Evolutionary conservation across 108 stramenopile genomes (phyloP).

Genomic region (Mediolabrus comicus): DNA sequence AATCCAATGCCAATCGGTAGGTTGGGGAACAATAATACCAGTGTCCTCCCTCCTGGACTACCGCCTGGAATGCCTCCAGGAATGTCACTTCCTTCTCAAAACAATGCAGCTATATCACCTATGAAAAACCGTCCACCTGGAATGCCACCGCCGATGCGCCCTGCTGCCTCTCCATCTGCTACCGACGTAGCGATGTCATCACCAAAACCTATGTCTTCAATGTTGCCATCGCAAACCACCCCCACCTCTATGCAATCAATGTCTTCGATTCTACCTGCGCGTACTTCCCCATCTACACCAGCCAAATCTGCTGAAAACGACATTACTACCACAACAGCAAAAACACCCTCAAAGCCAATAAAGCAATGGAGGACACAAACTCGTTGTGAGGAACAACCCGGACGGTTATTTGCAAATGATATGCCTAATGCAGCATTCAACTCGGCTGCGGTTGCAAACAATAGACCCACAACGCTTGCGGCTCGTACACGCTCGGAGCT

Average conservation of each 20-base stretch:
- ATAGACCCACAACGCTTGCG: slow-evolving; percentile 35
- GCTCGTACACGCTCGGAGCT: slow-evolving; percentile 71
- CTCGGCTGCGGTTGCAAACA: slow-evolving; percentile 6
- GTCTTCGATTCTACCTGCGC: slow-evolving; percentile 35
- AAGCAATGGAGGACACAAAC: slow-evolving; percentile 26
- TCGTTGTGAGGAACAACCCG: slow-evolving; percentile 75
- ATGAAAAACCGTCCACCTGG: slow-evolving; percentile 1
- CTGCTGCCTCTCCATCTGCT: neutral
- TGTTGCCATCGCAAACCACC: slow-evolving; percentile 26
- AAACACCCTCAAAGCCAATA: slow-evolving; percentile 29
- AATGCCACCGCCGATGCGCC: slow-evolving; percentile 9
- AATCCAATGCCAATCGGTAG: neutral
- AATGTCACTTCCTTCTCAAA: slow-evolving; percentile 5
- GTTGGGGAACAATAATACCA: neutral
- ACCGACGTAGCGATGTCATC: slow-evolving; percentile 3
- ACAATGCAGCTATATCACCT: neutral
- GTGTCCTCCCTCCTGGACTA: neutral
- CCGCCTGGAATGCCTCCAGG: slow-evolving; percentile 12
- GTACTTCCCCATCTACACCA: slow-evolving; percentile 6
- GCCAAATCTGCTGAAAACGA: slow-evolving; percentile 6
- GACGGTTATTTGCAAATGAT: slow-evolving; percentile 68
- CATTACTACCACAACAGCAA: neutral
- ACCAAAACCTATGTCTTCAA: slow-evolving; percentile 11
- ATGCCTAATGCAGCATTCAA: slow-evolving; percentile 20
- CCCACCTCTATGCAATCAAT: neutral